Base-by-base conservation (phyloP, 2,329 filamentous ascomycete genomes). In the Monilinia aucupariae region DNA sequence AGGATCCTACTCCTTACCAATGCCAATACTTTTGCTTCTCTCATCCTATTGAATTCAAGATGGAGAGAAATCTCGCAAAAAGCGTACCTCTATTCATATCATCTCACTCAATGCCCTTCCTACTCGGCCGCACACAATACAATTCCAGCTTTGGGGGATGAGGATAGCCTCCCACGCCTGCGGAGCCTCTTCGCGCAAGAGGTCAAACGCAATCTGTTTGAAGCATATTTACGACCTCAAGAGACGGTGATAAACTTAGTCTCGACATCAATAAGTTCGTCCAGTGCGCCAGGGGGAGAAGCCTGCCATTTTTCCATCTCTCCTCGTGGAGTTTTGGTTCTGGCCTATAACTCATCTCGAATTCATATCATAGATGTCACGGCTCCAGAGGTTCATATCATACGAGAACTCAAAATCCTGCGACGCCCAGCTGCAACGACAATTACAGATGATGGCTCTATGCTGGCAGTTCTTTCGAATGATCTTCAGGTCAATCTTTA, bases 401-500 rank as follows among this genome's bases (percentile, higher is more conserved):
- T 83, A 72, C 83, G 91, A 67, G 91, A 96, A 74, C 81, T 96
- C 70, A 92, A 92, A 76, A 88, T 93, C 52, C 78, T 88, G 66
- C 83, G 91, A 59, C 83, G 90, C 39, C 91, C 92, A 7, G 80
- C 88, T 25, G 86, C 90, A 6, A 86, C 89, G 17, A 90, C 91
- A 60, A 88, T 96, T 67, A 83, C 89, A 47, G 91, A 96, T 70
- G 85, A 93, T 74, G 90, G 88, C 20, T 84, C 83, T 13, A 77
- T 90, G 13, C 80, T 96, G 39, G 92, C 90, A 1, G 90, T 96
- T 7, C 78, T 94, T 54, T 91, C 91, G 32, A 90, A 84, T 7
- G 88, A 91, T 67, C 89, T 92, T 77, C 89, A 92, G 74, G 87
- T 96, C 65, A 90, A 96, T 70, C 76, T 96, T n/a, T 96, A 96